A percentile compares a stretch with the other conserved stretches of the same genome.
Conservation (phyloP, 345 rosid genomes). For the Corchorus olitorius region DNA sequence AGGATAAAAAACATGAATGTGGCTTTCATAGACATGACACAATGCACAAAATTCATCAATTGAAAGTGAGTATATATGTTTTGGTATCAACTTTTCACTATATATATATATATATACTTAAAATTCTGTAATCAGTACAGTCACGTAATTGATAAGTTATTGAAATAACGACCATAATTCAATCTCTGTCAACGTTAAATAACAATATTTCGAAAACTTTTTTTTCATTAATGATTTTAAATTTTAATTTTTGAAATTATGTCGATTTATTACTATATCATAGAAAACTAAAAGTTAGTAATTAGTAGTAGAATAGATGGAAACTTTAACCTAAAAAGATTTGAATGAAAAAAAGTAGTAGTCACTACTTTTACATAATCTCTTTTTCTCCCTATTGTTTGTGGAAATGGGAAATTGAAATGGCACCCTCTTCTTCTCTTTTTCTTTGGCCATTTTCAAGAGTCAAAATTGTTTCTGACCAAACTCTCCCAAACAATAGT, state of each 20-base stretch:
- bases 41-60: too few species aligned
- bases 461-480: not conserved
- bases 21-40: too few species aligned
- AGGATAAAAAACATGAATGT: too few species aligned
- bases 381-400: not conserved
- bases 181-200: too few species aligned
- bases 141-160: too few species aligned
- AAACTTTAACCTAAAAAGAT: not conserved
- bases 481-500: not conserved
- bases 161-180: too few species aligned
- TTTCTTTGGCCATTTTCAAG: not conserved
- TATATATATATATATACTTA: too few species aligned
- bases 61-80: too few species aligned
- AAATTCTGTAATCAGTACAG: too few species aligned
- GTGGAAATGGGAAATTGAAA: not conserved
- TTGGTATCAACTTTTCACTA: too few species aligned
- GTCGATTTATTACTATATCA: too few species aligned
- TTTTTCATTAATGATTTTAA: not conserved
- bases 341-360: not conserved
- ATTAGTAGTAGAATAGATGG: not conserved
- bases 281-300: not conserved
- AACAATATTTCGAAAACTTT: too few species aligned
- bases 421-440: not conserved
- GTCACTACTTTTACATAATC: not conserved
- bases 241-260: not conserved